Evolutionary conservation across 1,139 yeast genomes (phyloP), one percentile per base, ranked within the genome.

Genomic region (Pichia sp.): DNA sequence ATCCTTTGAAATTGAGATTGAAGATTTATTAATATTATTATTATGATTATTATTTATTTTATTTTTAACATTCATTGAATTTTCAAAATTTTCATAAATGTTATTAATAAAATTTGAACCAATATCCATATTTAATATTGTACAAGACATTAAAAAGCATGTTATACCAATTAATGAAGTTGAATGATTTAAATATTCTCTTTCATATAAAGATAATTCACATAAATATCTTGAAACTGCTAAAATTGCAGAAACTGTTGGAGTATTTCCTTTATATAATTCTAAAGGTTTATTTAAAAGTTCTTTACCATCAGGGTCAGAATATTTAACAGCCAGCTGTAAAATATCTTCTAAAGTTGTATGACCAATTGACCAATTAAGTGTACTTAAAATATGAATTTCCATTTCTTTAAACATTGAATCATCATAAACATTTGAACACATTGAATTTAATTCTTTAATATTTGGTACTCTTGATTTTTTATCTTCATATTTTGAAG

Each of bases 331-430:
- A 9, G 81, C 73, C 46, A 80, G 62, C 59, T 81, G 85, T 48
- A 81, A 67, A 54, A 82, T 75, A 47, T 80, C 85, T 61, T 81
- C 85, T 46, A 81, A 69, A 41, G 76, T 62, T 1, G 69, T 58
- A 43, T 78, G 81, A 40, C 82, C 78, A 45, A 87, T 65, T 10
- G 76, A 72, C 98, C 98, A 92, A 48, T 86, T 86, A 49, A 92
- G 71, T 1, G 97, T 89, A 48, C 81, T 71, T 48, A 92, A 71
- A 40, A 92, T 84, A 66, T 92, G 97, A 67, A 80, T 79, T 68
- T 92, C 97, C 97, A 92, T 92, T 66, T 90, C 97, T 41, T 84
- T 75, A 68, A 92, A 89, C 95, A 90, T 88, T 53, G 84, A 83
- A 56, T 82, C 84, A 56, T 88, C 95, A 64, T 88, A 90, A 11